A percentile compares a stretch with the other conserved stretches of the same genome.
These are phyloP conservation scores for Hortaea werneckii DNA, from an alignment of 2,329 filamentous ascomycete genomes.

Conservation along the genomic window DNA sequence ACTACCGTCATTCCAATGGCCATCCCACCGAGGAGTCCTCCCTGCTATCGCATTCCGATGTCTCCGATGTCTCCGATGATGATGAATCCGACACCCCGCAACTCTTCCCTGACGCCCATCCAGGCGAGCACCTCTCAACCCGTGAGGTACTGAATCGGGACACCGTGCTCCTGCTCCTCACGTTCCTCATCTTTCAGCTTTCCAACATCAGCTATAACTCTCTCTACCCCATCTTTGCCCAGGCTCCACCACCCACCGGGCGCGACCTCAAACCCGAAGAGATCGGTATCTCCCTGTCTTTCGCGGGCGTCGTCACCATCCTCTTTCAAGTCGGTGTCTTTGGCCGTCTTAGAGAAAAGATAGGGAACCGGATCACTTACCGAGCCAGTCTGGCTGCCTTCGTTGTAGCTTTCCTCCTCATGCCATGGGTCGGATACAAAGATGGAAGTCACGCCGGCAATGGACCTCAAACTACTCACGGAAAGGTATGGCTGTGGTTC, in stretches of 20 bases:
- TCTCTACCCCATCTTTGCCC: constrained; percentile 85
- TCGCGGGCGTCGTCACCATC: constrained; percentile 77
- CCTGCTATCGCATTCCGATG: constrained; percentile 5
- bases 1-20: constrained; percentile 4
- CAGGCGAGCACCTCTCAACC: constrained; percentile 37
- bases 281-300: constrained; percentile 75
- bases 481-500: constrained; percentile 61
- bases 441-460: constrained; percentile 40
- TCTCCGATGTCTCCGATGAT: constrained; percentile 15
- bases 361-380: constrained; percentile 83
- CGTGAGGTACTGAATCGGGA: constrained; percentile 65
- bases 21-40: constrained; percentile 7
- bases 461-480: constrained; percentile 41
- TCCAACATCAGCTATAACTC: constrained; percentile 93
- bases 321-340: constrained; percentile 83
- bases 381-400: constrained; percentile 68
- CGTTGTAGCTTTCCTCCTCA: constrained; percentile 69
- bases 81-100: constrained; percentile 17
- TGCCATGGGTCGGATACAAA: constrained; percentile 81
- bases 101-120: constrained; percentile 31
- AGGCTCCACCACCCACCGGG: constrained; percentile 64
- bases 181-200: constrained; percentile 88
- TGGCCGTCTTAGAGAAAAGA: constrained; percentile 61
- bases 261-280: constrained; percentile 64
- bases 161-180: constrained; percentile 68